A percentile compares a stretch with the other conserved stretches of the same genome.
Conservation (phyloP, 257 asterid genomes). For the Solanum bukasovii region DNA sequence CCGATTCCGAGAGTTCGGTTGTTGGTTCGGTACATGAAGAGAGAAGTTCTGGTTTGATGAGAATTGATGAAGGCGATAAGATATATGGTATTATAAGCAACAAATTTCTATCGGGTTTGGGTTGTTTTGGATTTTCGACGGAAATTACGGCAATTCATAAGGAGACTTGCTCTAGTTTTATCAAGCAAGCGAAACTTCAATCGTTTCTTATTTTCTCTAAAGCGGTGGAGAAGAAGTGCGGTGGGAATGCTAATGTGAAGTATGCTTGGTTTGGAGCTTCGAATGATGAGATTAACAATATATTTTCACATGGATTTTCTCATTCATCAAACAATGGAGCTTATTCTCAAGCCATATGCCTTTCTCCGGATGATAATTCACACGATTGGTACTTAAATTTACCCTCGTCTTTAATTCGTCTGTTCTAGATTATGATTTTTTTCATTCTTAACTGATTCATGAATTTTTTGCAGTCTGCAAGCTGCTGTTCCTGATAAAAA, state of each 20-base stretch:
- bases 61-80: background rate
- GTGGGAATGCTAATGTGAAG: constrained; percentile 3
- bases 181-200: constrained; percentile 6
- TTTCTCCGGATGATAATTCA: constrained; percentile 1
- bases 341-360: background rate
- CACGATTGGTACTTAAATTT: background rate
- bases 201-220: background rate
- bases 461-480: constrained; percentile 2
- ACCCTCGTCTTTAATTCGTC: background rate
- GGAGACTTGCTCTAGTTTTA: background rate
- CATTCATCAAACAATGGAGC: background rate
- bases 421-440: background rate
- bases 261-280: constrained; percentile 12
- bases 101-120: background rate
- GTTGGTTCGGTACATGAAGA: background rate
- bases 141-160: background rate
- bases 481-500: constrained; percentile 13
- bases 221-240: constrained; percentile 3
- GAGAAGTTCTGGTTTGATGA: background rate
- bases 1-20: background rate
- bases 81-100: background rate
- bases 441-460: background rate
- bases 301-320: background rate
- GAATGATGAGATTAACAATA: background rate
- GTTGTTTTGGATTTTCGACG: background rate